phyloP scores from a whole-genome alignment of 805 yeast genomes.

The Metschnikowia borealis region DNA sequence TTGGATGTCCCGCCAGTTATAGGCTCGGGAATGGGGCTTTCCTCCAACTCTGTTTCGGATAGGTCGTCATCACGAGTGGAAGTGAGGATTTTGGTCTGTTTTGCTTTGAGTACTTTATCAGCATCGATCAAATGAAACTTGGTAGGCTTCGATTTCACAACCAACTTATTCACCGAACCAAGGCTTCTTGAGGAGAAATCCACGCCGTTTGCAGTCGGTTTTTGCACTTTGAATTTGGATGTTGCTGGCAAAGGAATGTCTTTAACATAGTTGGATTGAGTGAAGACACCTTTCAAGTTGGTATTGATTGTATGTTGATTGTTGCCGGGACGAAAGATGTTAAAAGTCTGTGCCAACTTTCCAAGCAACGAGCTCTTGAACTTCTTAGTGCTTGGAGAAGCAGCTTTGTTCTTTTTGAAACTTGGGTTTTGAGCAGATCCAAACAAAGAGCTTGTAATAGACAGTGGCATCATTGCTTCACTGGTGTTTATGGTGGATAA shows the following conservation, averaged over 20 bases:
- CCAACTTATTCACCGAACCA: conserved; percentile 32
- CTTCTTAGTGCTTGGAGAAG: conserved; percentile 12
- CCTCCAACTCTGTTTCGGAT: conserved; percentile 2
- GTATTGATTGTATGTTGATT: conserved; percentile 4
- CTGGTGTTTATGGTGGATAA: conserved; percentile 21
- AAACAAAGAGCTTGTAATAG: conserved; percentile 29
- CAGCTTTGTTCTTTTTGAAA: conserved; percentile 16
- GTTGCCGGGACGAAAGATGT: conserved; percentile 25
- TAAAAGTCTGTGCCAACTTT: conserved; percentile 34
- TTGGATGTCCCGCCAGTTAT: conserved; percentile 19
- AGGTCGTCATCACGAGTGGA: conserved; percentile 1
- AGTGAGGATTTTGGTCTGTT: conserved; percentile 12
- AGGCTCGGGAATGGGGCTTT: not conserved
- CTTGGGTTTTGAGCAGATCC: conserved; percentile 6
- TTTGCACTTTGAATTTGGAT: not conserved
- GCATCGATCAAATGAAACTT: conserved; percentile 41
- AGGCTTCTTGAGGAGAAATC: not conserved
- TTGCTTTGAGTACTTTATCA: conserved; percentile 35
- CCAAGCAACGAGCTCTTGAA: conserved; percentile 27
- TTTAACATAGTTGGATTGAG: conserved; percentile 23
- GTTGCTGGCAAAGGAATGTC: conserved; percentile 1
- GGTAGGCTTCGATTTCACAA: conserved; percentile 38
- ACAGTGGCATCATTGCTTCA: conserved; percentile 27
- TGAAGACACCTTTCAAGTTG: conserved; percentile 29
- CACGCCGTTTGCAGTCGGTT: not conserved